Percentiles rank a stretch among this genome's conserved stretches.
Conservation (phyloP, 1,284 basidiomycete genomes). For the Ceratobasidium sp. region DNA sequence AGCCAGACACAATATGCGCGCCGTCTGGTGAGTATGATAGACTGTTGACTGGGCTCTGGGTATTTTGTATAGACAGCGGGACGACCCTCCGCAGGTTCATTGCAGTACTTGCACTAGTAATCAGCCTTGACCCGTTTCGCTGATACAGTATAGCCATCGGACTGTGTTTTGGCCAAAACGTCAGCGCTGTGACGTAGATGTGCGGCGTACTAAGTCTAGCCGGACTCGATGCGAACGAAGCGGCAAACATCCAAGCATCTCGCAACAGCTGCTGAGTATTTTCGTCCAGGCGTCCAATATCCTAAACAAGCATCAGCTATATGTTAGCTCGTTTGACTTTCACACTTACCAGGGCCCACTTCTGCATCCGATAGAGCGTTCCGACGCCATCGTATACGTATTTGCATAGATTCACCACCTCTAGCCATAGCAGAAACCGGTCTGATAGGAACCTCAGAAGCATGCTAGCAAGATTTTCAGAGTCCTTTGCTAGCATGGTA, state of each 20-base stretch:
- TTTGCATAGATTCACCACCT: too few relatives aligned
- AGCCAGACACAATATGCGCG: not conserved
- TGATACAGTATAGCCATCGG: not conserved
- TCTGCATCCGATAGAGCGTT: too few relatives aligned
- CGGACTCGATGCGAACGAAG: not conserved
- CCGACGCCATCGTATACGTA: too few relatives aligned
- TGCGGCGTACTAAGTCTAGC: conserved; percentile 19
- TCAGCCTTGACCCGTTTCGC: not conserved
- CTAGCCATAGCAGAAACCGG: too few relatives aligned
- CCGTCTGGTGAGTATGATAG: not conserved
- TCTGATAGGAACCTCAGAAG: too few relatives aligned
- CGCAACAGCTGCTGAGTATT: not conserved
- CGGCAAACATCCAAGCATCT: conserved; percentile 1
- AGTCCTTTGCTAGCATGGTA: not conserved
- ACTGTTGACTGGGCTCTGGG: not conserved
- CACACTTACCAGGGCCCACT: too few relatives aligned
- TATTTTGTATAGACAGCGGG: not conserved
- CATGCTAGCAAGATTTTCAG: too few relatives aligned
- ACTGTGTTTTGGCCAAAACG: not conserved
- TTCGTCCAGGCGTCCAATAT: too few relatives aligned
- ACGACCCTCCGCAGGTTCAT: not conserved
- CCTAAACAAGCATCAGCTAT: too few relatives aligned
- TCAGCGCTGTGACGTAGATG: conserved; percentile 5
- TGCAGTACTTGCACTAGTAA: not conserved
- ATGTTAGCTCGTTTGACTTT: not conserved